Evolutionary conservation across 1,284 basidiomycete species (phyloP).

Genomic region (Ganoderma meredithae): DNA sequence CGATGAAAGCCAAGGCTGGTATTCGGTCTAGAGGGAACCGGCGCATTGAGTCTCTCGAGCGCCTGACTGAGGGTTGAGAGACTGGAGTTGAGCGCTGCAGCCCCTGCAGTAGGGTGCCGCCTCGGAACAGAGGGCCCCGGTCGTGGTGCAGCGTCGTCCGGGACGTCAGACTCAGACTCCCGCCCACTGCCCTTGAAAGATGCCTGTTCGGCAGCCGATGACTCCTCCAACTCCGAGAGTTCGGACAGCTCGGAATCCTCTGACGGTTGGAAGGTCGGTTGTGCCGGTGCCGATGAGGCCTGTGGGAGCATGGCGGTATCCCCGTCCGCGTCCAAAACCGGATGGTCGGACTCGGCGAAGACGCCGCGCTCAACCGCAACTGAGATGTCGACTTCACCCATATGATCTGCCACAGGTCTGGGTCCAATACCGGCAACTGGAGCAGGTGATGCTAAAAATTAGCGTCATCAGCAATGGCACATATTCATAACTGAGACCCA

Average conservation of each 20-base stretch:
- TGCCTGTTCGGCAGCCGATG: neutral
- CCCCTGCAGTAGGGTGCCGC: neutral
- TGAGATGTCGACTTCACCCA: neutral
- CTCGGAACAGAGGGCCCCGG: neutral
- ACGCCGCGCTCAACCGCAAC: neutral
- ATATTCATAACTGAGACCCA: neutral
- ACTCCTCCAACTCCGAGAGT: slow-evolving; percentile 4
- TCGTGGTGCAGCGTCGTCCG: neutral
- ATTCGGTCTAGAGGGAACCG: slow-evolving; percentile 64
- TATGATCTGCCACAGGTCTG: neutral
- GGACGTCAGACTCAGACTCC: neutral
- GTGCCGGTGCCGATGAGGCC: neutral
- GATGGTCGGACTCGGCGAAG: neutral
- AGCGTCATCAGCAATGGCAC: neutral
- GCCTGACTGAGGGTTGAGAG: slow-evolving; percentile 63
- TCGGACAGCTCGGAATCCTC: slow-evolving; percentile 10
- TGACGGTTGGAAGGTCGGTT: neutral
- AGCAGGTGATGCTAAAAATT: neutral
- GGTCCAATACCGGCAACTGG: too few relatives aligned
- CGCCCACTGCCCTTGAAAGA: neutral
- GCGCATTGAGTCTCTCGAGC: slow-evolving; percentile 67
- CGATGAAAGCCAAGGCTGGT: slow-evolving; percentile 71
- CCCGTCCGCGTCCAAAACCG: neutral
- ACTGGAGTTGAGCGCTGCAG: slow-evolving; percentile 26
- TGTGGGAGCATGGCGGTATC: slow-evolving; percentile 1